These are phyloP conservation scores for Iberis pinnata DNA, from an alignment of 345 rosid genomes.

Conservation along the genomic window DNA sequence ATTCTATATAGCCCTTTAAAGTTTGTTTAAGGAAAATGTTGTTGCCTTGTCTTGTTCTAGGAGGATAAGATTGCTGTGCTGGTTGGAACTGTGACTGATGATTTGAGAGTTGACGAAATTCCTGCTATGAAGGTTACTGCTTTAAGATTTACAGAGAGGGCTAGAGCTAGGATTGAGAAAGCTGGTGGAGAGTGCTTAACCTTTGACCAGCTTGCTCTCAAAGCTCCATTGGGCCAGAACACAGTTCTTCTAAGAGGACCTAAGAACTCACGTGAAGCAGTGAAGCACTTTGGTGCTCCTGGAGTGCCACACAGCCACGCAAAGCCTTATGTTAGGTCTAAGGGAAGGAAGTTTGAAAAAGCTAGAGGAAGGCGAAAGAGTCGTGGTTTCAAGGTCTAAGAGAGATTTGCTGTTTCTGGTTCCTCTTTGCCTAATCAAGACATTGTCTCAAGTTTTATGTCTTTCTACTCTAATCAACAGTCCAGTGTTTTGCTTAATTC, in stretches of 20 bases:
- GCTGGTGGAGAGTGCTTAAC: conserved; percentile 98
- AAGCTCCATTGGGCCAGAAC: conserved; percentile 96
- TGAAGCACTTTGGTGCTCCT: conserved; percentile 97
- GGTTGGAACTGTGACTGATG: conserved; percentile 90
- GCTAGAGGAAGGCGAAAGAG: conserved; percentile 88
- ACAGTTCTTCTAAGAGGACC: conserved; percentile 97
- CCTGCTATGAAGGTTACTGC: conserved; percentile 80
- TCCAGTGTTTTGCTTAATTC: no score
- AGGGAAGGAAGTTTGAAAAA: conserved; percentile 88
- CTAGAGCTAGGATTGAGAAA: conserved; percentile 87
- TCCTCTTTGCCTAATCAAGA: no score
- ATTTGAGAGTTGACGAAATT: conserved; percentile 71
- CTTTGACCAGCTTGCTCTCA: conserved; percentile 87
- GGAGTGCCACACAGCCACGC: conserved; percentile 93
- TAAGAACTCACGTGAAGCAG: conserved; percentile 91
- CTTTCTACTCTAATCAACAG: no score
- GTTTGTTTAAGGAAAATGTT: background rate
- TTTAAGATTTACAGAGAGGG: conserved; percentile 83
- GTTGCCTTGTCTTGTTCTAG: conserved; percentile 23
- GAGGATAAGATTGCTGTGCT: conserved; percentile 80
- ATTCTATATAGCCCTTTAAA: background rate
- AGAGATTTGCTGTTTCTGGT: background rate
- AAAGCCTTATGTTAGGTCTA: conserved; percentile 77
- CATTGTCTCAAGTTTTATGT: no score
- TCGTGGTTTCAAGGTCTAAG: conserved; percentile 67